Percentiles rank a stretch among this genome's conserved stretches.
Conservation (phyloP, 129 eudicot species). For the Artemisia tridentata region DNA sequence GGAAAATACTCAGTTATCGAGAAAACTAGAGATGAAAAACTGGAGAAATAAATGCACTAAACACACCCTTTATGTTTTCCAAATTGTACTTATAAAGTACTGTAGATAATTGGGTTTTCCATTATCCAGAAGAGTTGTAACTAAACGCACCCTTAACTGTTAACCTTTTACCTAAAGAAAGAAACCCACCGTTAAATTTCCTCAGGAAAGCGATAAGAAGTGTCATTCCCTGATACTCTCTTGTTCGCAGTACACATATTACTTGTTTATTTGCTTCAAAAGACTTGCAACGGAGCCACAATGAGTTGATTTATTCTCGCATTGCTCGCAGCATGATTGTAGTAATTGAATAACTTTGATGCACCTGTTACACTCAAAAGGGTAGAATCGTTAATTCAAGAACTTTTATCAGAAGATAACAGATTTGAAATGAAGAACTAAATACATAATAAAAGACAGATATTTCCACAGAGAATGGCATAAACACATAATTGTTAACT, state of each 20-base stretch:
- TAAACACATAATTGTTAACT: neutral
- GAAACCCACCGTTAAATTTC: neutral
- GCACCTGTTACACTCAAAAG: slow-evolving; percentile 50
- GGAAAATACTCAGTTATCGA: too few relatives aligned
- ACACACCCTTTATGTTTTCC: too few relatives aligned
- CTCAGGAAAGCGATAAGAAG: slow-evolving; percentile 25
- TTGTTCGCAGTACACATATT: slow-evolving; percentile 18
- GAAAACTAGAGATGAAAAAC: too few relatives aligned
- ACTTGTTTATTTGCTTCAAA: slow-evolving; percentile 71
- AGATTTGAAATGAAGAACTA: neutral
- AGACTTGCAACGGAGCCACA: slow-evolving; percentile 85
- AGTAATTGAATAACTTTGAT: slow-evolving; percentile 61
- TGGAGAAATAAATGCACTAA: too few relatives aligned
- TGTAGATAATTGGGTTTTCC: too few relatives aligned
- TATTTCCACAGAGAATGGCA: neutral
- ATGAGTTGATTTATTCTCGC: slow-evolving; percentile 78
- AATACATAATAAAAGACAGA: neutral
- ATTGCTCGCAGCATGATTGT: slow-evolving; percentile 79
- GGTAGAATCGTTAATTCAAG: neutral
- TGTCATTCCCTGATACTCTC: slow-evolving; percentile 1
- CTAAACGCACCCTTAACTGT: too few relatives aligned
- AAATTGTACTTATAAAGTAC: too few relatives aligned
- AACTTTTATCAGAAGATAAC: neutral
- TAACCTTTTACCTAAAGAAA: too few relatives aligned
- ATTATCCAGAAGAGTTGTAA: too few relatives aligned